phyloP scores from a whole-genome alignment of 2,329 filamentous ascomycete genomes.

The Dactylellina parvicollis region DNA sequence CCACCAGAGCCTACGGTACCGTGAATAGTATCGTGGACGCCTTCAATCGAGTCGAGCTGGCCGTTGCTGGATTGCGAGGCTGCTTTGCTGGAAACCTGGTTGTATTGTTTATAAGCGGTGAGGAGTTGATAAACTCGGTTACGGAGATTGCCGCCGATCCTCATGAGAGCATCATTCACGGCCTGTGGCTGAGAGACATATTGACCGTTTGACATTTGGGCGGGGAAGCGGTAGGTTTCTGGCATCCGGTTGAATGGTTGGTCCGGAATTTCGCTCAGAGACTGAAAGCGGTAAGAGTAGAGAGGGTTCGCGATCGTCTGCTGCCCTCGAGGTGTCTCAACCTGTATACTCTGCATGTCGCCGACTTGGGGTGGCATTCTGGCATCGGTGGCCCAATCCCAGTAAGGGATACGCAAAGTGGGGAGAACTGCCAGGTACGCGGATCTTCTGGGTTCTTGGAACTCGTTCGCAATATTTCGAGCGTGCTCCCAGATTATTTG shows the following conservation, averaged over 20 bases:
- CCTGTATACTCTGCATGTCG: constrained; percentile 60
- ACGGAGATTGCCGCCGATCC: constrained; percentile 41
- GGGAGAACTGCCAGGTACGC: constrained; percentile 64
- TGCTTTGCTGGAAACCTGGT: constrained; percentile 75
- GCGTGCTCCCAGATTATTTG: constrained; percentile 62
- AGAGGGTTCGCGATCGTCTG: constrained; percentile 72
- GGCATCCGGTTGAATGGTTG: constrained; percentile 33
- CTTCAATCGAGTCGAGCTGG: constrained; percentile 40
- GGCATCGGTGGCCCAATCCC: constrained; percentile 66
- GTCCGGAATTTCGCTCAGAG: constrained; percentile 25
- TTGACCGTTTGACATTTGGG: constrained; percentile 15
- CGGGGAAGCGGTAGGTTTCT: constrained; percentile 29
- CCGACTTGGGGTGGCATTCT: constrained; percentile 54
- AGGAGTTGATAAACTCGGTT: constrained; percentile 75
- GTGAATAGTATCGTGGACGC: constrained; percentile 49
- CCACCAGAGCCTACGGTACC: constrained; percentile 42
- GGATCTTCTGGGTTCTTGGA: constrained; percentile 64
- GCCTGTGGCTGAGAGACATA: constrained; percentile 37
- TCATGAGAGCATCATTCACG: constrained; percentile 25
- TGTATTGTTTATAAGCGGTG: constrained; percentile 74
- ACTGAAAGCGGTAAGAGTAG: constrained; percentile 69
- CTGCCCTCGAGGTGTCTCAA: constrained; percentile 68
- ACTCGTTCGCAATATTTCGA: constrained; percentile 61
- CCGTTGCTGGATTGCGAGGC: constrained; percentile 6
- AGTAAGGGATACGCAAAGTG: constrained; percentile 64